Conservation (phyloP, 2,329 filamentous ascomycete species). For the Curvularia sp. region DNA sequence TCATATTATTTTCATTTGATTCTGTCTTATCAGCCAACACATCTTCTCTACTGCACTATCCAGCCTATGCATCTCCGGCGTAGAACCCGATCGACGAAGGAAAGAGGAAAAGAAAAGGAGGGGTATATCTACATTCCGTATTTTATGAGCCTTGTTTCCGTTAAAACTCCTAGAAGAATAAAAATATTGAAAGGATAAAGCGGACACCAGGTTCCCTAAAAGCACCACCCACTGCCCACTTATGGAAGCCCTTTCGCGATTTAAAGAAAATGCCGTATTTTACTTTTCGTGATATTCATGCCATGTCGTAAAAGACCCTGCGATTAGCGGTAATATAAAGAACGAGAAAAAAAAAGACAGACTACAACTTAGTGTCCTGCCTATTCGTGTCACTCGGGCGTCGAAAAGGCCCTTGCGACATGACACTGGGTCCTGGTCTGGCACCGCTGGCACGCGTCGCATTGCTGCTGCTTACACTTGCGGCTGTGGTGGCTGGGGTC, state of each 20-base stretch:
- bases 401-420: constrained; percentile 38
- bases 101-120: constrained; percentile 5
- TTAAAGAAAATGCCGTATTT: constrained; percentile 5
- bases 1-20: background rate
- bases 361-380: constrained; percentile 48
- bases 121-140: constrained; percentile 11
- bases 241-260: background rate
- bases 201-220: background rate
- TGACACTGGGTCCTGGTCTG: constrained; percentile 33
- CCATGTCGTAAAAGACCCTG: constrained; percentile 14
- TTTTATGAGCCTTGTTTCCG: background rate
- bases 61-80: background rate
- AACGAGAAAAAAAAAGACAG: background rate
- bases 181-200: background rate
- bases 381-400: constrained; percentile 47
- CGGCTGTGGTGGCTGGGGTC: constrained; percentile 32
- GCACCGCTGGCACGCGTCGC: constrained; percentile 35
- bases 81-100: background rate
- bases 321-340: constrained; percentile 1
- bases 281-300: constrained; percentile 32
- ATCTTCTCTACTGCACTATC: background rate
- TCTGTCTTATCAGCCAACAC: background rate
- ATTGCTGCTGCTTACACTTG: constrained; percentile 31
- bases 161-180: background rate
- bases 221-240: background rate